phyloP scores from a whole-genome alignment of 176 grass and related monocot species.

The Pharus latifolius region DNA sequence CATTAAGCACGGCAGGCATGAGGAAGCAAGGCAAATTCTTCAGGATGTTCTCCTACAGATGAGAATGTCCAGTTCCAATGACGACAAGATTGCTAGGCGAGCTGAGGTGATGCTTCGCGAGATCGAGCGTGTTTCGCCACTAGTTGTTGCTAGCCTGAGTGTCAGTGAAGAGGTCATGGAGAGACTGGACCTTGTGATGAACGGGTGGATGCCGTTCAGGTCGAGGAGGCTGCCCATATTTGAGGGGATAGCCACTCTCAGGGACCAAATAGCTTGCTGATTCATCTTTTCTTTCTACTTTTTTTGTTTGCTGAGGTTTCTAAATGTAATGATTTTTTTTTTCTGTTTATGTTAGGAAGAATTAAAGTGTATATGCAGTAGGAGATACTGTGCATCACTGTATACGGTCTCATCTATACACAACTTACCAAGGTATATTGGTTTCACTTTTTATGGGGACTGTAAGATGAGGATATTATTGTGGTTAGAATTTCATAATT shows the following conservation, averaged over 20 bases:
- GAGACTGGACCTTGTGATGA: slow-evolving; percentile 52
- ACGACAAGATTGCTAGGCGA: slow-evolving; percentile 40
- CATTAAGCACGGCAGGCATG: slow-evolving; percentile 18
- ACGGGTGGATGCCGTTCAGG: slow-evolving; percentile 59
- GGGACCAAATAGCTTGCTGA: slow-evolving; percentile 85
- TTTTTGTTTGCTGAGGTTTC: no score
- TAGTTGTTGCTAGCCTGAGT: slow-evolving; percentile 16
- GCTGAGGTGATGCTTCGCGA: slow-evolving; percentile 53
- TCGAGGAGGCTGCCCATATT: slow-evolving; percentile 89
- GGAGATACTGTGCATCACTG: no score
- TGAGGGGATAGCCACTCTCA: slow-evolving; percentile 66
- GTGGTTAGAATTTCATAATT: no score
- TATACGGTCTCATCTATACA: no score
- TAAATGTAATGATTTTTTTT: no score
- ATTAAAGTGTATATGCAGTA: no score
- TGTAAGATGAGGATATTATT: no score
- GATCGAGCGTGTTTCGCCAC: slow-evolving; percentile 1
- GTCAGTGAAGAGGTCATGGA: slow-evolving; percentile 60
- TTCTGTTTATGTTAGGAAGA: no score
- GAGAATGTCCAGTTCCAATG: slow-evolving; percentile 32
- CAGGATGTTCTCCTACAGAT: slow-evolving; percentile 28
- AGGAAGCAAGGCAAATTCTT: slow-evolving; percentile 32
- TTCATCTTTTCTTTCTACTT: not conserved
- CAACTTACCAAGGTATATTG: no score
- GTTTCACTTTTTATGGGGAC: no score